A percentile compares a stretch with the other conserved stretches of the same genome.
Conservation (phyloP, 2,329 filamentous ascomycete species). For the Pseudocercospora macadamiae region DNA sequence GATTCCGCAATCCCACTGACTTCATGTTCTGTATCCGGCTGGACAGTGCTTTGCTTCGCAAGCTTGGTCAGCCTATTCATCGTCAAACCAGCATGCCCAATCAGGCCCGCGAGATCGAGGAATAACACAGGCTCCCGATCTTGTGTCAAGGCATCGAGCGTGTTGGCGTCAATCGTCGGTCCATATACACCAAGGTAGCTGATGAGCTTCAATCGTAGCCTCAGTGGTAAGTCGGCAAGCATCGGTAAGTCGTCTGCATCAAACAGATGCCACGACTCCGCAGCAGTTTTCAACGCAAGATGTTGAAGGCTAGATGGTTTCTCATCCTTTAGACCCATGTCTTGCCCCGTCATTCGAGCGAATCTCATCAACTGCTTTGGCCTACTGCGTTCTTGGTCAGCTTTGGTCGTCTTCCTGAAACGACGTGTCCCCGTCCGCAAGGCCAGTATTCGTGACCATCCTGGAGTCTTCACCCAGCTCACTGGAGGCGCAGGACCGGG, state of each 20-base stretch:
- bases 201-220: conserved; percentile 56
- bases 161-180: conserved; percentile 45
- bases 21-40: no score
- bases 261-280: conserved; percentile 60
- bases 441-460: conserved; percentile 26
- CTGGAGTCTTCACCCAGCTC: conserved; percentile 47
- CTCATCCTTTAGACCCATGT: conserved; percentile 2
- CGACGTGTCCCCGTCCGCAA: conserved; percentile 25
- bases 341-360: conserved; percentile 24
- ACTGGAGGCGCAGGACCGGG: conserved; percentile 51
- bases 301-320: conserved; percentile 52
- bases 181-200: conserved; percentile 60
- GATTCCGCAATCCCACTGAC: conserved; percentile 48
- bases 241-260: conserved; percentile 60
- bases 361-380: conserved; percentile 34
- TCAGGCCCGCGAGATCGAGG: conserved; percentile 57
- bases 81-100: conserved; percentile 51
- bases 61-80: conserved; percentile 48
- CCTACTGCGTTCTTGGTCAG: conserved; percentile 29
- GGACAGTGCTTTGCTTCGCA: conserved; percentile 37
- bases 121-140: conserved; percentile 51
- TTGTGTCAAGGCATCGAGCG: conserved; percentile 56
- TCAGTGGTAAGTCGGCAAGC: conserved; percentile 54
- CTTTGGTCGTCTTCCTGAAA: conserved; percentile 10
- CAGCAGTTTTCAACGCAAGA: conserved; percentile 56